phyloP scores from a whole-genome alignment of 805 yeast genomes.

The Candida golubevii region DNA sequence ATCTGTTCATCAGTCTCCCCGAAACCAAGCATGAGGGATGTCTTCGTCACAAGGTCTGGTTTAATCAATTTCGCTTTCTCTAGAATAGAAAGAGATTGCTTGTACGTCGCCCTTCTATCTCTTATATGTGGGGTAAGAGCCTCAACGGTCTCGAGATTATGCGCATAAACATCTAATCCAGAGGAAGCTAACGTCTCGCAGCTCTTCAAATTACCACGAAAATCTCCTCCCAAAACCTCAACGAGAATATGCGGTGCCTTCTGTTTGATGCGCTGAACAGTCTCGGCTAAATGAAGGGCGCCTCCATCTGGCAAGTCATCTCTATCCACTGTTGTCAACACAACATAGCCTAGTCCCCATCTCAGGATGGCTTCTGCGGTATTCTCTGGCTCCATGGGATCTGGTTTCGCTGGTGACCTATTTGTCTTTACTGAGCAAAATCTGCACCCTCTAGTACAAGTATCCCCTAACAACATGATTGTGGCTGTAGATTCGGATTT shows the following conservation, averaged over 20 bases:
- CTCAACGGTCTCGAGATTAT: conserved; percentile 94
- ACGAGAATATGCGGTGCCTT: conserved; percentile 90
- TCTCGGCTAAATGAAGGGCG: conserved; percentile 81
- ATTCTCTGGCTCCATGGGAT: conserved; percentile 95
- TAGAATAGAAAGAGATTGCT: conserved; percentile 78
- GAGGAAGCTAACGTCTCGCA: conserved; percentile 75
- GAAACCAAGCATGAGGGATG: conserved; percentile 92
- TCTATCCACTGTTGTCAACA: conserved; percentile 93
- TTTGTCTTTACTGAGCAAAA: conserved; percentile 96
- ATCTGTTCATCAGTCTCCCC: conserved; percentile 95
- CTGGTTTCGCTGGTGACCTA: conserved; percentile 81
- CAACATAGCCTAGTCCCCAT: conserved; percentile 99
- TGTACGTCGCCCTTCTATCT: conserved; percentile 93
- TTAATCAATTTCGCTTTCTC: conserved; percentile 74
- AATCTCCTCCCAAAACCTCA: conserved; percentile 93
- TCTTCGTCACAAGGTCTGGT: conserved; percentile 79
- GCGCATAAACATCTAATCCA: conserved; percentile 95
- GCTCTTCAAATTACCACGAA: conserved; percentile 82
- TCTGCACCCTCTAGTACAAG: conserved; percentile 98
- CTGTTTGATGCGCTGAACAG: conserved; percentile 76
- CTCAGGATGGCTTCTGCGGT: conserved; percentile 96
- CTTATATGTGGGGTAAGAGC: conserved; percentile 90
- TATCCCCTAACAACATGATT: conserved; percentile 96
- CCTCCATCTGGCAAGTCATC: conserved; percentile 95
- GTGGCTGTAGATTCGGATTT: conserved; percentile 95